Evolutionary conservation across 2,329 filamentous ascomycete genomes (phyloP).

Genomic region (Beauveria sp.): DNA sequence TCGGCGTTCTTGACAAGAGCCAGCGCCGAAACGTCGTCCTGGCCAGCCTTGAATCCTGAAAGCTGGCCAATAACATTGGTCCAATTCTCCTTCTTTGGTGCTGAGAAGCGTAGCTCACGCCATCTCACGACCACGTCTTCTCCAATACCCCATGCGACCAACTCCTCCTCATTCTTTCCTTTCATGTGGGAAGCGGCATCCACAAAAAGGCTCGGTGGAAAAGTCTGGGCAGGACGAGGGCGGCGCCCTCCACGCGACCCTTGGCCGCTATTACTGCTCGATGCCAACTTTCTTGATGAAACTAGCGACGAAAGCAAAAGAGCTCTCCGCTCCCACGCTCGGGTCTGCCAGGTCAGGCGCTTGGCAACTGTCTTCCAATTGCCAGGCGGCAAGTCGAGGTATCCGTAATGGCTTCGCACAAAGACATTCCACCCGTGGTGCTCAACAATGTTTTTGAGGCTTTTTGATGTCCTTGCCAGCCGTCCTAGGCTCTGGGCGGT

Average conservation of each 20-base stretch:
- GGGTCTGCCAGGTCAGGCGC: slow-evolving; percentile 33
- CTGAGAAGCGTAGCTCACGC: slow-evolving; percentile 19
- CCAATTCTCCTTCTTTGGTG: slow-evolving; percentile 8
- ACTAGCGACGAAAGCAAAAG: slow-evolving; percentile 20
- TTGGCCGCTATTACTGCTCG: neutral
- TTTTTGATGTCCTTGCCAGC: slow-evolving; percentile 27
- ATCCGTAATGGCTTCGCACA: slow-evolving; percentile 30
- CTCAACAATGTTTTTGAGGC: slow-evolving; percentile 26
- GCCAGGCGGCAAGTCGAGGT: slow-evolving; percentile 23
- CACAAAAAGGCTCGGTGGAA: slow-evolving; percentile 5
- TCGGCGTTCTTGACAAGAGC: slow-evolving; percentile 25
- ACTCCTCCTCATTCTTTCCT: slow-evolving; percentile 22
- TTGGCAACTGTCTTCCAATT: slow-evolving; percentile 29
- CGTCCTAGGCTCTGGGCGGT: slow-evolving; percentile 32
- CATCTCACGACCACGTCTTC: slow-evolving; percentile 36
- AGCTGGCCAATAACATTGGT: slow-evolving; percentile 22
- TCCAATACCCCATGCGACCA: slow-evolving; percentile 38
- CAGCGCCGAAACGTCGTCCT: slow-evolving; percentile 35
- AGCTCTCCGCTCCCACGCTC: slow-evolving; percentile 36
- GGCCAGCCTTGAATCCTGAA: slow-evolving; percentile 27
- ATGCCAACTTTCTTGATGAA: neutral
- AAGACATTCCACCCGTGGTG: slow-evolving; percentile 37
- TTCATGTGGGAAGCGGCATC: neutral
- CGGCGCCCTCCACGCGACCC: neutral
- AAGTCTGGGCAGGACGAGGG: slow-evolving; percentile 11